Percentiles rank a stretch among this genome's conserved stretches.
Evolutionary conservation across 176 grass and related monocot species (phyloP).

Genomic region (barley (Hordeum vulgare)): DNA sequence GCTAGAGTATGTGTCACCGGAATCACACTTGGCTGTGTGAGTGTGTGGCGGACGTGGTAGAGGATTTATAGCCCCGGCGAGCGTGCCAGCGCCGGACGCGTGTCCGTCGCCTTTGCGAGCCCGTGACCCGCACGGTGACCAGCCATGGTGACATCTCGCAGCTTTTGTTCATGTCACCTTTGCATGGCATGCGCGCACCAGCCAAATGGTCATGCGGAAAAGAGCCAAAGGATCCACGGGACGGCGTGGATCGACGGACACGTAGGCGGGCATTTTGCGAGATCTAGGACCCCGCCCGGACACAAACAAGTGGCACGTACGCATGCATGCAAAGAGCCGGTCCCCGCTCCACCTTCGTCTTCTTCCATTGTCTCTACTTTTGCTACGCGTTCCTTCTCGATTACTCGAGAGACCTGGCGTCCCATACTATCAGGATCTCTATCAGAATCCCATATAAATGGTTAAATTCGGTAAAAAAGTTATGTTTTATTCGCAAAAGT

Average conservation of each 20-base stretch:
- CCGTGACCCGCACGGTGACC: neutral
- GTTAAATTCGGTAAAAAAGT: no score
- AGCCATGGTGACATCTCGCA: neutral
- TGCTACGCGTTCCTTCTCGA: no score
- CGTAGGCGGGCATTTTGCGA: neutral
- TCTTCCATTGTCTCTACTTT: neutral
- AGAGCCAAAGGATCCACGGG: neutral
- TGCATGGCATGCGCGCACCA: neutral
- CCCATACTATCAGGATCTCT: no score
- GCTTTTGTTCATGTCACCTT: neutral
- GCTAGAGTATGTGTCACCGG: neutral
- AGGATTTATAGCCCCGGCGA: conserved; percentile 4
- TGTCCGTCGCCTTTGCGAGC: neutral
- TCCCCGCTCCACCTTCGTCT: neutral
- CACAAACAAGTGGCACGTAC: neutral
- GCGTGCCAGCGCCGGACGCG: neutral
- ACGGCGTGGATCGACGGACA: neutral
- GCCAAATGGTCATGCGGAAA: neutral
- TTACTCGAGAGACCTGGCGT: no score
- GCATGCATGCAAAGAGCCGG: neutral
- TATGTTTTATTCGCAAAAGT: no score
- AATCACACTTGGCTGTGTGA: neutral
- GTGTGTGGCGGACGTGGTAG: neutral
- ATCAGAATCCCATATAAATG: no score
- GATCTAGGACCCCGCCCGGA: neutral